Evolutionary conservation across 306 rosid species (phyloP).

Genomic region (Erythrophleum fordii): DNA sequence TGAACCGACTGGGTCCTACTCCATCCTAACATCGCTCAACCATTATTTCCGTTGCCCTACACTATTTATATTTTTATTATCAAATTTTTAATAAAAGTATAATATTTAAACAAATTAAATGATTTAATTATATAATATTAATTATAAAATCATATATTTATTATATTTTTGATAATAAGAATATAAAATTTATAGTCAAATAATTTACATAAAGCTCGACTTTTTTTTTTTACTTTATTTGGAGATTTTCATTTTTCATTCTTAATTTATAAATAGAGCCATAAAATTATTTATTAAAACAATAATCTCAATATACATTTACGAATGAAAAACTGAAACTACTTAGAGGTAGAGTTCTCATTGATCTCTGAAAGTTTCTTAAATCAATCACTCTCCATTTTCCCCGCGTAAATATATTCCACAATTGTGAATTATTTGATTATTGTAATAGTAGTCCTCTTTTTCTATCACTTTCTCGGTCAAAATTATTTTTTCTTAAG

Average conservation of each 20-base stretch:
- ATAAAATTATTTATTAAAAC: not conserved
- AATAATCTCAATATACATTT: not conserved
- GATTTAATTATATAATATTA: no score
- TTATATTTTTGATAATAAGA: no score
- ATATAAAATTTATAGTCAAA: no score
- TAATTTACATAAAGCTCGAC: no score
- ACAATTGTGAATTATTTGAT: not conserved
- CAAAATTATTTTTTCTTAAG: no score
- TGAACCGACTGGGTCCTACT: not conserved
- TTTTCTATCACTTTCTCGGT: no score
- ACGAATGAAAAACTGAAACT: not conserved
- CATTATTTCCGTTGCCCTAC: not conserved
- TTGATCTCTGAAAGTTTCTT: not conserved
- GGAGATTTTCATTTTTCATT: not conserved
- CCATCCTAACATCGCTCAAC: not conserved
- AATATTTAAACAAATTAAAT: no score
- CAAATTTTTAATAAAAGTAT: no score
- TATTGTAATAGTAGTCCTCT: not conserved
- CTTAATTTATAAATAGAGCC: not conserved
- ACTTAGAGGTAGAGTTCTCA: not conserved
- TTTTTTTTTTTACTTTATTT: no score
- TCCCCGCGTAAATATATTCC: not conserved
- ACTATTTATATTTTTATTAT: no score
- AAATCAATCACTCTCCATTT: not conserved
- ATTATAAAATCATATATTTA: no score